These are phyloP conservation scores for Penicillium ucsense DNA, from an alignment of 495 filamentous ascomycete species.

Conservation along the genomic window DNA sequence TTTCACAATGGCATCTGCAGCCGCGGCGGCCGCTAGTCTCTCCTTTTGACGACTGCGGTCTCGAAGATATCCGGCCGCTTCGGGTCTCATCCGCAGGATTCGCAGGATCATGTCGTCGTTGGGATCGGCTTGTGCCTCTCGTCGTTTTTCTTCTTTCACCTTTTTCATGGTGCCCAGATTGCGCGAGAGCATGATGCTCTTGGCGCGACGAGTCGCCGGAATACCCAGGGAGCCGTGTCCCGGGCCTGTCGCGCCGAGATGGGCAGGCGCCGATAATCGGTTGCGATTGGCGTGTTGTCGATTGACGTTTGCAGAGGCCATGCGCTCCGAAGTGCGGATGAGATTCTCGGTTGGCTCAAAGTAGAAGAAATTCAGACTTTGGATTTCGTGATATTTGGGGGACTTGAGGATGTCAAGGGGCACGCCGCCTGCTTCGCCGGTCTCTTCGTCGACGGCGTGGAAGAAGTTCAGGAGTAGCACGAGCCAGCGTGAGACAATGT, in stretches of 20 bases:
- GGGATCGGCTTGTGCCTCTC: slow-evolving; percentile 90
- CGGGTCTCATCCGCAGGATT: slow-evolving; percentile 91
- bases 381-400: slow-evolving; percentile 96
- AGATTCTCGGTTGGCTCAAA: slow-evolving; percentile 87
- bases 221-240: slow-evolving; percentile 61
- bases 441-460: slow-evolving; percentile 79
- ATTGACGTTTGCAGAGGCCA: slow-evolving; percentile 81
- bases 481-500: slow-evolving; percentile 93
- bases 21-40: slow-evolving; percentile 76
- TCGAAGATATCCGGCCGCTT: slow-evolving; percentile 81
- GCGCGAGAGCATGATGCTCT: slow-evolving; percentile 89
- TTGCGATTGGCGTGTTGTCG: slow-evolving; percentile 60
- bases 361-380: slow-evolving; percentile 96
- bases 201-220: slow-evolving; percentile 64
- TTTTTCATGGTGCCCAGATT: slow-evolving; percentile 95
- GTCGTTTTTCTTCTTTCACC: slow-evolving; percentile 90
- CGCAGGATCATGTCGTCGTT: slow-evolving; percentile 97
- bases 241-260: slow-evolving; percentile 46
- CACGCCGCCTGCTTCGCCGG: slow-evolving; percentile 78
- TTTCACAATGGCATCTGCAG: slow-evolving; percentile 88
- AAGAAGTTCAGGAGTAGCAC: slow-evolving; percentile 91
- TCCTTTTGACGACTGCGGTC: slow-evolving; percentile 92
- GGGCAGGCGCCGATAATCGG: slow-evolving; percentile 62
- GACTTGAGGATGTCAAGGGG: slow-evolving; percentile 85
- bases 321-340: slow-evolving; percentile 84